Percentiles rank a stretch among this genome's conserved stretches.
phyloP scores from a whole-genome alignment of 2,329 filamentous ascomycete species.

The Fusarium sp. region DNA sequence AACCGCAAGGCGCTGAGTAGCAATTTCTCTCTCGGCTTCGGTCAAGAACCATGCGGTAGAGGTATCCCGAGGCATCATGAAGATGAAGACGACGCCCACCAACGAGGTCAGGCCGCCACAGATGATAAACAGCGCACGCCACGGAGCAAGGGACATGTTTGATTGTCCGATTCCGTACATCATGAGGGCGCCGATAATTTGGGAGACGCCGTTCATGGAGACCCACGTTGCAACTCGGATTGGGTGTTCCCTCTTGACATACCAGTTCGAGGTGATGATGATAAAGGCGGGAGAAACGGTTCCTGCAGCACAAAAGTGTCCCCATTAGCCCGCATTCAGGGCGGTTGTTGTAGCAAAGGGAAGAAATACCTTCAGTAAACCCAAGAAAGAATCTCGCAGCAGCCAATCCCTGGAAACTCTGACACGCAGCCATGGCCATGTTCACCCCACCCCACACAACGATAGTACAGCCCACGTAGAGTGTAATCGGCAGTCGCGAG shows the following conservation, averaged over 20 bases:
- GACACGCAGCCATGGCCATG: not conserved
- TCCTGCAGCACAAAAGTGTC: not conserved
- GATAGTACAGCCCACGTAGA: not conserved
- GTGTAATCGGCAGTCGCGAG: not conserved
- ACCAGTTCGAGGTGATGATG: not conserved
- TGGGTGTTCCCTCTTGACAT: not conserved
- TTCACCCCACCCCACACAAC: not conserved
- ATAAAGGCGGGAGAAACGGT: not conserved
- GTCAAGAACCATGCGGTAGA: conserved; percentile 63
- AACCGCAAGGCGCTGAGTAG: conserved; percentile 49
- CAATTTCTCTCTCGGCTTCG: conserved; percentile 55
- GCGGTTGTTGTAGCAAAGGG: not conserved
- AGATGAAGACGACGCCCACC: conserved; percentile 58
- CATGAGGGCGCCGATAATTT: not conserved
- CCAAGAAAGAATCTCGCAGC: not conserved
- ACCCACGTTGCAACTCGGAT: not conserved
- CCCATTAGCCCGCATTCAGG: not conserved
- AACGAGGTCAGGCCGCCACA: conserved; percentile 60
- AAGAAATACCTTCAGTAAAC: not conserved
- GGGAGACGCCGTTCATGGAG: not conserved
- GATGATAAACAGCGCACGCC: conserved; percentile 62
- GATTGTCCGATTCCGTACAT: not conserved
- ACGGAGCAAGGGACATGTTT: conserved; percentile 51
- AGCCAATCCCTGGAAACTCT: not conserved
- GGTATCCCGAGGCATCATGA: conserved; percentile 60